Percentiles rank a stretch among this genome's conserved stretches.
Evolutionary conservation across 2,329 filamentous ascomycete genomes (phyloP).

Genomic region (Juglanconis oblonga): DNA sequence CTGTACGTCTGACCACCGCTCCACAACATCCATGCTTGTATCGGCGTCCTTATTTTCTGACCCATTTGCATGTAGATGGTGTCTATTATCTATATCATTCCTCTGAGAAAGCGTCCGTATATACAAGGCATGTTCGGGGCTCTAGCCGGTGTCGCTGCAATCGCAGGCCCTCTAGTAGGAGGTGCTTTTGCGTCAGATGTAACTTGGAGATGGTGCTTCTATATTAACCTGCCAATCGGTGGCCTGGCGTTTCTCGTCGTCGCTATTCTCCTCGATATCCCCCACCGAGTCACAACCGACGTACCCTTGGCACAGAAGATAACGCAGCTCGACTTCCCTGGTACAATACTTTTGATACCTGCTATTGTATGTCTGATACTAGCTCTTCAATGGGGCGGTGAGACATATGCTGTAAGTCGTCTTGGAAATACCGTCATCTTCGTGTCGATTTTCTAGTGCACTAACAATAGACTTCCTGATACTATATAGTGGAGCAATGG

Average conservation of each 20-base stretch:
- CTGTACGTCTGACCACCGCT: conserved; percentile 12
- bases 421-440: too few relatives aligned
- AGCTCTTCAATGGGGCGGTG: conserved; percentile 26
- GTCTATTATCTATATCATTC: neutral
- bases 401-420: conserved; percentile 15
- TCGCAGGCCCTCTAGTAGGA: conserved; percentile 23
- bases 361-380: conserved; percentile 23
- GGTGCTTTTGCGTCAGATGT: conserved; percentile 23
- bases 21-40: too few relatives aligned
- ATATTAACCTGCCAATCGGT: conserved; percentile 6
- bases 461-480: neutral
- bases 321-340: conserved; percentile 22
- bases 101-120: neutral
- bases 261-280: conserved; percentile 17
- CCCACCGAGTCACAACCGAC: conserved; percentile 7
- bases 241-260: conserved; percentile 15
- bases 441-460: too few relatives aligned
- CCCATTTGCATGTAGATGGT: neutral
- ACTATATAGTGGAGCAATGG: conserved; percentile 23
- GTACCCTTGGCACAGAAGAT: conserved; percentile 20
- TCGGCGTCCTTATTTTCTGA: neutral
- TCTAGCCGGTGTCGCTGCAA: neutral
- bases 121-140: conserved; percentile 4
- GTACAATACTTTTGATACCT: conserved; percentile 19
- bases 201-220: conserved; percentile 27